Percentiles rank a stretch among this genome's conserved stretches.
Evolutionary conservation across 257 asterid genomes (phyloP).

Genomic region (Vinca minor): DNA sequence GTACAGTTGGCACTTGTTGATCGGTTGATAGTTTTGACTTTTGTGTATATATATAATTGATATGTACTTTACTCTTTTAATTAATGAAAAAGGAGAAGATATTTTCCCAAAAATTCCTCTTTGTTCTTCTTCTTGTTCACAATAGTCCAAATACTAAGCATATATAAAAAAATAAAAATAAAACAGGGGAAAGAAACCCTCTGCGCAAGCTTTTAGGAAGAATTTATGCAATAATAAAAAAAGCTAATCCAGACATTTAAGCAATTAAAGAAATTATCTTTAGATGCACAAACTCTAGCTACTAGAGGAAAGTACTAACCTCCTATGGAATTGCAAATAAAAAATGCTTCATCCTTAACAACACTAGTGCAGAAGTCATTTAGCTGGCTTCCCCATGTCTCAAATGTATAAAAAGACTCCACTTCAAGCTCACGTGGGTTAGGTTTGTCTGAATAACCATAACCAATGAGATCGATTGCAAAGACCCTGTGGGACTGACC

Average conservation of each 20-base stretch:
- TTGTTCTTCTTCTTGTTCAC: no score
- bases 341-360: constrained; percentile 61
- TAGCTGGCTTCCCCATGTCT: constrained; percentile 90
- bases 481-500: constrained; percentile 74
- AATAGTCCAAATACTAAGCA: not conserved
- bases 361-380: constrained; percentile 77
- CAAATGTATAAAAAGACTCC: constrained; percentile 65
- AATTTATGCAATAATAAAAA: not conserved
- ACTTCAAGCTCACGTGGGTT: constrained; percentile 52
- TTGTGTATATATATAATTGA: no score
- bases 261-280: not conserved
- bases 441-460: constrained; percentile 97
- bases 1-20: no score
- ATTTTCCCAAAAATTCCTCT: no score
- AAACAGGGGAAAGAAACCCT: not conserved
- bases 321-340: constrained; percentile 92
- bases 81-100: no score
- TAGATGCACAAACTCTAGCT: not conserved
- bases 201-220: not conserved
- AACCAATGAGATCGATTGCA: constrained; percentile 92
- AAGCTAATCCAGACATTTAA: not conserved
- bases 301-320: constrained; percentile 31
- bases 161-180: not conserved
- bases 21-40: no score
- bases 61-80: no score